Conservation (phyloP, 106 monocot genomes). For the Dendrobium catenatum region DNA sequence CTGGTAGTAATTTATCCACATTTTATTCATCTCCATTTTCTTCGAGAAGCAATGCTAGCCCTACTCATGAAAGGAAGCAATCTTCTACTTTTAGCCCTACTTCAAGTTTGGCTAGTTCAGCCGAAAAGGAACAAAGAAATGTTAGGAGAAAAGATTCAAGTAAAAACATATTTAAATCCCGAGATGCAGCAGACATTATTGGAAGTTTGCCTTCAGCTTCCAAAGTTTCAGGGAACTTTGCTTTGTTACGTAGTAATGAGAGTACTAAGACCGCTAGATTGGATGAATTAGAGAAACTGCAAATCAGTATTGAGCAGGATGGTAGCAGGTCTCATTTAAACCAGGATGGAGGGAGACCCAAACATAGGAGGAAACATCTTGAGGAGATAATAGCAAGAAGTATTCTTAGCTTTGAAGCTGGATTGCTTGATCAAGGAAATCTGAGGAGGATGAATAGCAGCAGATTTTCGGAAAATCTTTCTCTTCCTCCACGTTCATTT, state of each 20-base stretch:
- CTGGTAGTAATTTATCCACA: conserved; percentile 19
- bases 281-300: conserved; percentile 5
- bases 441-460: background rate
- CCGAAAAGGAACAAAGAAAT: conserved; percentile 6
- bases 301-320: background rate
- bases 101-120: background rate
- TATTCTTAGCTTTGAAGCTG: conserved; percentile 15
- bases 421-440: background rate
- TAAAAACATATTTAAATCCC: background rate
- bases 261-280: conserved; percentile 6
- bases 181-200: conserved; percentile 1
- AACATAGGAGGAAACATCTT: background rate
- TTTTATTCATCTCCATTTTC: conserved; percentile 8
- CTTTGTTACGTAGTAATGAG: background rate
- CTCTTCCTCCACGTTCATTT: conserved; percentile 11
- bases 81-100: background rate
- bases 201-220: background rate
- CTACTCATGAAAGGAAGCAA: conserved; percentile 13
- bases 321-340: background rate
- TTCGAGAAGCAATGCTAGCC: conserved; percentile 8
- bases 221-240: background rate
- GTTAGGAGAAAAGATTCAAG: conserved; percentile 5
- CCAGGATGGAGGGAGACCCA: background rate
- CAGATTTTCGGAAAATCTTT: conserved; percentile 2
- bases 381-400: conserved; percentile 9